Evolutionary conservation across 192 early-diverging fungal genomes (phyloP).

Genomic region (Entomortierella beljakovae): DNA sequence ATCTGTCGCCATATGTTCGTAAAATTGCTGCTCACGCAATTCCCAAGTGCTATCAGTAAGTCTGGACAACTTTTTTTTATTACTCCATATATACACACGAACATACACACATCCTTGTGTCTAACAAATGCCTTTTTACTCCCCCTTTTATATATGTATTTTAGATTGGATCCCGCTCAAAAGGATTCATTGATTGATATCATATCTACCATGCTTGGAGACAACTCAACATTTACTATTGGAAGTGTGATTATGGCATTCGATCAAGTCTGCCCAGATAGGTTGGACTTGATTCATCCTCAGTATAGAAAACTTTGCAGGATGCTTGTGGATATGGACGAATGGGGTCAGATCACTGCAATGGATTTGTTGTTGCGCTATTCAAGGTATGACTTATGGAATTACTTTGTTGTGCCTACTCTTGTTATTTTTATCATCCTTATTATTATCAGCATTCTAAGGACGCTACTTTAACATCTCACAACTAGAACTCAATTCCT

Average conservation of each 20-base stretch:
- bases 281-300: constrained; percentile 87
- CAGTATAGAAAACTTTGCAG: constrained; percentile 91
- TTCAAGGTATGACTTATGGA: constrained; percentile 62
- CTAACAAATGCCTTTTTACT: neutral
- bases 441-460: too few relatives aligned
- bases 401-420: too few relatives aligned
- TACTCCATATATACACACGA: too few relatives aligned
- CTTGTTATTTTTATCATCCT: too few relatives aligned
- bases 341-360: constrained; percentile 96
- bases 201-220: constrained; percentile 81
- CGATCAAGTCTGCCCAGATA: constrained; percentile 85
- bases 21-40: constrained; percentile 93
- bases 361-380: constrained; percentile 84
- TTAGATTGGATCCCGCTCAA: constrained; percentile 81
- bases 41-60: constrained; percentile 84
- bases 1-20: constrained; percentile 93
- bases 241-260: constrained; percentile 90
- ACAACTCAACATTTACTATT: constrained; percentile 87
- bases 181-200: constrained; percentile 82
- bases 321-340: constrained; percentile 89
- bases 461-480: too few relatives aligned
- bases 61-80: neutral
- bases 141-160: neutral
- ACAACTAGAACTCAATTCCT: constrained; percentile 52
- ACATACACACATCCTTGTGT: too few relatives aligned